Percentiles rank a stretch among this genome's conserved stretches.
Conservation (phyloP, 2,329 filamentous ascomycete genomes). For the Lasiodiplodia hormozganensis region DNA sequence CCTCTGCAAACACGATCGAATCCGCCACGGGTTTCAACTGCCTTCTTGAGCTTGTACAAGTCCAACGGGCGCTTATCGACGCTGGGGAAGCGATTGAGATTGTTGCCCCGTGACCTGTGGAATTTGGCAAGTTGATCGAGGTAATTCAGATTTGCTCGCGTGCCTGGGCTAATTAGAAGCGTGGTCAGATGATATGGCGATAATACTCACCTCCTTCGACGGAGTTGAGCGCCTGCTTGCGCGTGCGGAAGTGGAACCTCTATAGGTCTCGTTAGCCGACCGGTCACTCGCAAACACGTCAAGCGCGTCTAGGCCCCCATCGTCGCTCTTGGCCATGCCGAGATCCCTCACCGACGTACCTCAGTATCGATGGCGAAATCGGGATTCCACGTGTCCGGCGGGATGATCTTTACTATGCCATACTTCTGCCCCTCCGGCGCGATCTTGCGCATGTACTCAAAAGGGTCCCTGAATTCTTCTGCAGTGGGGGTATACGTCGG, state of each 20-base stretch:
- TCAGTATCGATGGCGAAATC: slow-evolving; percentile 96
- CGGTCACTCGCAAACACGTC: not conserved
- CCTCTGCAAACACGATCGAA: slow-evolving; percentile 97
- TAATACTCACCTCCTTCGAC: slow-evolving; percentile 87
- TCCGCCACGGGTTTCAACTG: slow-evolving; percentile 90
- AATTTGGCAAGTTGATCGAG: slow-evolving; percentile 94
- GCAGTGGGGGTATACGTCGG: slow-evolving; percentile 89
- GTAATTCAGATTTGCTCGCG: slow-evolving; percentile 93
- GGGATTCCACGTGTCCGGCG: slow-evolving; percentile 92
- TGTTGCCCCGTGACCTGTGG: slow-evolving; percentile 95
- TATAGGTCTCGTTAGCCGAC: slow-evolving; percentile 47
- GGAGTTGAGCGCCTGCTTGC: slow-evolving; percentile 95
- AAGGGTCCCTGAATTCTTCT: slow-evolving; percentile 93
- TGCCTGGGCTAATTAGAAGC: slow-evolving; percentile 63
- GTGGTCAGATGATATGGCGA: not conserved
- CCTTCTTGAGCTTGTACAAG: slow-evolving; percentile 94
- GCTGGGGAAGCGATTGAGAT: slow-evolving; percentile 90
- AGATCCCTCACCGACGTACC: slow-evolving; percentile 61
- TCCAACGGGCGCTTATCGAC: slow-evolving; percentile 98
- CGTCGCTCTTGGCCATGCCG: not conserved
- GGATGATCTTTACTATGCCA: slow-evolving; percentile 94
- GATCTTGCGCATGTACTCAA: slow-evolving; percentile 93
- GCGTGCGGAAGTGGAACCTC: slow-evolving; percentile 96
- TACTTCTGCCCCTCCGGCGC: slow-evolving; percentile 83
- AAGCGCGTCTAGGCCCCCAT: slow-evolving; percentile 2